Percentiles rank a stretch among this genome's conserved stretches.
These are phyloP conservation scores for Trypanosoma scelopori DNA, from an alignment of 208 protist species.

Conservation along the genomic window DNA sequence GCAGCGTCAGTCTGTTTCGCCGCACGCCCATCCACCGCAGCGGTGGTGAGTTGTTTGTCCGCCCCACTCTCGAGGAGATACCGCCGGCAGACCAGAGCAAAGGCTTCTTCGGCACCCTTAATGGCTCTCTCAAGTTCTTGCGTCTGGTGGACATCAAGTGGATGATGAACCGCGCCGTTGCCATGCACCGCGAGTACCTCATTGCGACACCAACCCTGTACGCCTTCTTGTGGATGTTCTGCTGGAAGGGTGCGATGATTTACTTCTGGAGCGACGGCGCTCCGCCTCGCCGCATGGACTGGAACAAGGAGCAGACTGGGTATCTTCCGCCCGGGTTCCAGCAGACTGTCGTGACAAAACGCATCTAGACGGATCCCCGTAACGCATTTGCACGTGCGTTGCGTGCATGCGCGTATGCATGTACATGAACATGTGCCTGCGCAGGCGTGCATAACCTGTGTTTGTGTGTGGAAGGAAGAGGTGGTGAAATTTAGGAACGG, in stretches of 20 bases:
- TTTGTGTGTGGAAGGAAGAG: neutral
- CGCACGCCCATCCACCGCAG: conserved; percentile 69
- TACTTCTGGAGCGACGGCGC: conserved; percentile 81
- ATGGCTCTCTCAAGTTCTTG: conserved; percentile 50
- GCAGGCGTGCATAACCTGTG: no score
- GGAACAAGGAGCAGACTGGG: conserved; percentile 86
- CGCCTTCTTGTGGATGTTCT: conserved; percentile 84
- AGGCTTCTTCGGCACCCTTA: conserved; percentile 82
- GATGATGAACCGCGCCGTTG: conserved; percentile 90
- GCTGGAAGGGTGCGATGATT: conserved; percentile 76
- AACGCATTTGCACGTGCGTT: no score
- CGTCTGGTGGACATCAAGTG: conserved; percentile 90
- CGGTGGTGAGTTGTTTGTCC: conserved; percentile 84
- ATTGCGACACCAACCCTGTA: conserved; percentile 82
- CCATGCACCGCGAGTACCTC: conserved; percentile 84
- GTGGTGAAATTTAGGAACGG: neutral
- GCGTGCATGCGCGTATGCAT: no score
- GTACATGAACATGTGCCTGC: no score
- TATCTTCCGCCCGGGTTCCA: conserved; percentile 74
- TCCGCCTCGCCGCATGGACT: conserved; percentile 83
- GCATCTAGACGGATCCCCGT: conserved; percentile 33
- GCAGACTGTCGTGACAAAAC: conserved; percentile 62
- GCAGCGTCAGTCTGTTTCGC: conserved; percentile 58
- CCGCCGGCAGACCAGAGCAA: conserved; percentile 52
- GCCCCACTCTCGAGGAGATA: conserved; percentile 77